Evolutionary conservation across 2,329 filamentous ascomycete genomes (phyloP).

Genomic region (Phaeosphaeria sp.): DNA sequence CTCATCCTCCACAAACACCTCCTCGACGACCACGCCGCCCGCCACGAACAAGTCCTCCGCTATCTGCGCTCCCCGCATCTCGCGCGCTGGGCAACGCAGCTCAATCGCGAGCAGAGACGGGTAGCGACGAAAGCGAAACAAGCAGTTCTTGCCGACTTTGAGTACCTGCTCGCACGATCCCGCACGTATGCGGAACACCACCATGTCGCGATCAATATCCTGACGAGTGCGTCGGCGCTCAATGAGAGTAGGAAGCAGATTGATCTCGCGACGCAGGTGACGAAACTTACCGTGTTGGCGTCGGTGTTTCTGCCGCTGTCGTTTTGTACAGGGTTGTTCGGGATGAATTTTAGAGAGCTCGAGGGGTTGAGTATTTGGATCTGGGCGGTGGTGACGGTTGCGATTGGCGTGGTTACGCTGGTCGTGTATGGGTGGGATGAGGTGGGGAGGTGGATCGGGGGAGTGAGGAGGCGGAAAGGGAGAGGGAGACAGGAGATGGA

Average conservation of each 20-base stretch:
- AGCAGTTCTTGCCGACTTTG: slow-evolving; percentile 1
- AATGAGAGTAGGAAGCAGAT: slow-evolving; percentile 10
- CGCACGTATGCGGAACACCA: slow-evolving; percentile 1
- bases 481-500: background rate
- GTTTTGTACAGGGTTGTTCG: slow-evolving; percentile 7
- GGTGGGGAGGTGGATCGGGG: background rate
- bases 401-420: slow-evolving; percentile 4
- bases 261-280: slow-evolving; percentile 6
- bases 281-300: slow-evolving; percentile 7
- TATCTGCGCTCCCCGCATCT: background rate
- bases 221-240: slow-evolving; percentile 1
- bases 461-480: background rate
- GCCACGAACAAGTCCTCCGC: slow-evolving; percentile 7
- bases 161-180: background rate
- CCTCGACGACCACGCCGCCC: slow-evolving; percentile 4
- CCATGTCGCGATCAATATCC: slow-evolving; percentile 1
- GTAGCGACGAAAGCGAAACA: background rate
- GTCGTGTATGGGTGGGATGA: slow-evolving; percentile 6
- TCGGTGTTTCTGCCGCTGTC: slow-evolving; percentile 8
- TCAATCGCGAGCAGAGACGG: background rate
- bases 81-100: background rate
- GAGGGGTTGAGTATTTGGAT: slow-evolving; percentile 6
- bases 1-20: slow-evolving; percentile 9
- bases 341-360: slow-evolving; percentile 10
- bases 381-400: slow-evolving; percentile 8